Evolutionary conservation across 164 flowering plant species (phyloP).

Genomic region (Vitis cinerea): DNA sequence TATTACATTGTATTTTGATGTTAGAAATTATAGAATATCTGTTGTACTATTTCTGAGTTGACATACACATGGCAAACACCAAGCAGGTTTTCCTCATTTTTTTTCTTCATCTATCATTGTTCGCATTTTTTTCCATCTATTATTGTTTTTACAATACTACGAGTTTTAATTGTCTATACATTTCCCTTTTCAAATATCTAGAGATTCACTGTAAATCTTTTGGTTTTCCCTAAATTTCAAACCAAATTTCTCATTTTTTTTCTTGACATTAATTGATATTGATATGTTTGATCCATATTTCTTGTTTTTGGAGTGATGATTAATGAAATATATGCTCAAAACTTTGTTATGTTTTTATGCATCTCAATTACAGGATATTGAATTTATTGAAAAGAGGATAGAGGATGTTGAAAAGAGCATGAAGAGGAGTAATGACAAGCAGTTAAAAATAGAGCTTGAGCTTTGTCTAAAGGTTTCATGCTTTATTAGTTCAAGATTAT

Average conservation of each 20-base stretch:
- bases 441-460: constrained; percentile 85
- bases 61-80: no score
- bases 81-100: no score
- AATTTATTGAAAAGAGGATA: constrained; percentile 73
- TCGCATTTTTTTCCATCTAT: not conserved
- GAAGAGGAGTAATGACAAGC: constrained; percentile 99
- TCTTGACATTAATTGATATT: not conserved
- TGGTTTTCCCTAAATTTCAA: not conserved
- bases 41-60: no score
- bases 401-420: constrained; percentile 98
- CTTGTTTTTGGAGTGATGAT: not conserved
- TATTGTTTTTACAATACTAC: not conserved
- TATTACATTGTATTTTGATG: no score
- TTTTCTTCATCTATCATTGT: no score
- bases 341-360: not conserved
- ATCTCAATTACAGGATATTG: constrained; percentile 63
- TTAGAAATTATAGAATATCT: no score
- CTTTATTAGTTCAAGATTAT: not conserved
- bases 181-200: not conserved
- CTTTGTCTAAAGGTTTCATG: constrained; percentile 62
- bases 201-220: not conserved
- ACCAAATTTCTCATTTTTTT: not conserved
- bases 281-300: not conserved
- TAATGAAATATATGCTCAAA: not conserved
- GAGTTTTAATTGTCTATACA: not conserved